phyloP scores from a whole-genome alignment of 805 yeast species.

The Ogataea polymorpha region DNA sequence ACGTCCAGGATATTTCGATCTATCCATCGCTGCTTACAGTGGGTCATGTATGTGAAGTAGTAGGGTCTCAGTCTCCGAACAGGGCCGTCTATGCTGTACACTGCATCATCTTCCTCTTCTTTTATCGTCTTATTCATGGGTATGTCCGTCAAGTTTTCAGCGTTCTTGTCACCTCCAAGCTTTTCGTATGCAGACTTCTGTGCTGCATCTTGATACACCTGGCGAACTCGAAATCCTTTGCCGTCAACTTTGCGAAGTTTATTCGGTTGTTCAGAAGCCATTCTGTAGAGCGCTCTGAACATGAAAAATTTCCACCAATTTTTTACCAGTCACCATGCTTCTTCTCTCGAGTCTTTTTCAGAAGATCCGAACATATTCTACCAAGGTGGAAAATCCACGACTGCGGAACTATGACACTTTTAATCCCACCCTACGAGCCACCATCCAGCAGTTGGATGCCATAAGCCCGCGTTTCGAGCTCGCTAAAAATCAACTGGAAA shows the following conservation, averaged over 20 bases:
- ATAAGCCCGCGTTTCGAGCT: conserved; percentile 68
- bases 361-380: conserved; percentile 21
- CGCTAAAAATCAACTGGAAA: conserved; percentile 51
- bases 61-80: conserved; percentile 80
- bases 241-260: conserved; percentile 34
- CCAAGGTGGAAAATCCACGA: conserved; percentile 27
- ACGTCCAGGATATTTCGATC: conserved; percentile 77
- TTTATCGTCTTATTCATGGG: conserved; percentile 34
- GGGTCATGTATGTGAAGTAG: conserved; percentile 84
- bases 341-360: conserved; percentile 11
- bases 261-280: conserved; percentile 13
- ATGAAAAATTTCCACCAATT: conserved; percentile 5
- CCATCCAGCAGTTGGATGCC: conserved; percentile 50
- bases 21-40: conserved; percentile 90
- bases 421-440: conserved; percentile 28
- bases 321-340: conserved; percentile 1
- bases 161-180: conserved; percentile 34
- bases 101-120: conserved; percentile 59
- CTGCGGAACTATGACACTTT: conserved; percentile 26
- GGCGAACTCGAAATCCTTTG: conserved; percentile 46
- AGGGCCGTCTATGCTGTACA: conserved; percentile 54
- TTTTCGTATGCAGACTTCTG: conserved; percentile 39
- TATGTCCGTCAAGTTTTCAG: conserved; percentile 11
- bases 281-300: background rate
- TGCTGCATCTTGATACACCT: conserved; percentile 43